A percentile compares a stretch with the other conserved stretches of the same genome.
phyloP scores from a whole-genome alignment of 1,139 yeast species.

The Pneumocystis murina region DNA sequence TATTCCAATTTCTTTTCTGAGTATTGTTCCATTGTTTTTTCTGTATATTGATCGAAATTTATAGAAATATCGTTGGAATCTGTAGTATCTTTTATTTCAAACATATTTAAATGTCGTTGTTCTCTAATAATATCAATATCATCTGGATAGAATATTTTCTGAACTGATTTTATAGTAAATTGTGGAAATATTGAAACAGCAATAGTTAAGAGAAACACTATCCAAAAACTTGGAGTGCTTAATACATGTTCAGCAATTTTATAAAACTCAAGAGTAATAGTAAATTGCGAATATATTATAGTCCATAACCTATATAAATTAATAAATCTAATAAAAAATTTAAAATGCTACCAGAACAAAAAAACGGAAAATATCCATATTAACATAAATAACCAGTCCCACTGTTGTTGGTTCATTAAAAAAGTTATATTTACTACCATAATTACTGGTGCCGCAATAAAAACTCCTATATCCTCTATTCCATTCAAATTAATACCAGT shows the following conservation, averaged over 20 bases:
- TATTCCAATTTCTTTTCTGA: neutral
- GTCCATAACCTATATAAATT: constrained; percentile 40
- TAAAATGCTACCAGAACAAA: constrained; percentile 27
- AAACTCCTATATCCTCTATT: constrained; percentile 71
- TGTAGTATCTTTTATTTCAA: constrained; percentile 10
- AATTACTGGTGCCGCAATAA: constrained; percentile 66
- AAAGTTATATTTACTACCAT: constrained; percentile 69
- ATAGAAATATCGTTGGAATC: neutral
- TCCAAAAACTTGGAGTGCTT: constrained; percentile 69
- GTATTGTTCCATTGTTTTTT: neutral
- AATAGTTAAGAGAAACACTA: constrained; percentile 57
- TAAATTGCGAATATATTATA: constrained; percentile 65
- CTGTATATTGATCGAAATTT: neutral
- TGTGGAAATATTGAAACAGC: constrained; percentile 65
- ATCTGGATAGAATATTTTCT: constrained; percentile 49
- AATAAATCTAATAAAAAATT: neutral
- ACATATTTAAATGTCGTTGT: constrained; percentile 22
- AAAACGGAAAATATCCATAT: constrained; percentile 51
- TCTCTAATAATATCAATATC: constrained; percentile 84
- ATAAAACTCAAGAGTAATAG: constrained; percentile 53
- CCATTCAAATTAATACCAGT: constrained; percentile 63
- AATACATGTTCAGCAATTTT: constrained; percentile 61
- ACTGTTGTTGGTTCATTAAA: constrained; percentile 66
- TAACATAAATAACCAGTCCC: constrained; percentile 79
- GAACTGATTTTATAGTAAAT: constrained; percentile 47